Conservation (phyloP, 441 rosid genomes). For the Aquilaria agallochum region DNA sequence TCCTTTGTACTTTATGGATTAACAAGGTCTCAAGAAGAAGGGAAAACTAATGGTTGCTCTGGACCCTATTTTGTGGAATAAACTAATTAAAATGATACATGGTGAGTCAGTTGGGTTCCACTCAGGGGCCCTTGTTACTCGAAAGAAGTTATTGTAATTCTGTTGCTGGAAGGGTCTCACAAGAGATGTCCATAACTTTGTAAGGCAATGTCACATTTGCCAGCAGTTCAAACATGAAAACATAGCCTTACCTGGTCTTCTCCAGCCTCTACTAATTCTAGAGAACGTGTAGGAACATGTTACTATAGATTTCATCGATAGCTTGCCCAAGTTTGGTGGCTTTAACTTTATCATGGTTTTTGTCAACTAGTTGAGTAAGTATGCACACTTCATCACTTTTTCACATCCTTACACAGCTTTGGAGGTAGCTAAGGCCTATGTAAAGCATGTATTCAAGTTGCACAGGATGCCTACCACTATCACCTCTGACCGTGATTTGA, state of each 20-base stretch:
- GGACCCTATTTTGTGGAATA: not conserved
- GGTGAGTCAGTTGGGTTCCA: not conserved
- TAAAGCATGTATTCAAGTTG: not conserved
- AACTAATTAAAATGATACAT: not conserved
- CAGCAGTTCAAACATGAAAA: not conserved
- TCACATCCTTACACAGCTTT: not conserved
- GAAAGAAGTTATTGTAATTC: not conserved
- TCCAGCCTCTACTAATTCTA: not conserved
- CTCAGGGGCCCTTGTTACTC: not conserved
- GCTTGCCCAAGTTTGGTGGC: not conserved
- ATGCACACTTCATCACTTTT: not conserved
- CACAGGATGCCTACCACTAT: not conserved
- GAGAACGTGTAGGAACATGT: not conserved
- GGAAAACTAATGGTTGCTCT: not conserved
- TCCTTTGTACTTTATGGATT: not conserved
- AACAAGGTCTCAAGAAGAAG: not conserved
- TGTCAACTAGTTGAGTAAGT: not conserved
- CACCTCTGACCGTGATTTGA: not conserved
- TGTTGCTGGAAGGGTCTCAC: not conserved
- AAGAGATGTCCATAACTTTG: not conserved
- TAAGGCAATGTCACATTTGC: not conserved
- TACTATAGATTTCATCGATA: not conserved
- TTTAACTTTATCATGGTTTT: not conserved
- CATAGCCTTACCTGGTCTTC: not conserved
- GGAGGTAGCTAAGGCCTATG: not conserved